Conservation (phyloP, 768 basidiomycete genomes). For the Trametes villosa region DNA sequence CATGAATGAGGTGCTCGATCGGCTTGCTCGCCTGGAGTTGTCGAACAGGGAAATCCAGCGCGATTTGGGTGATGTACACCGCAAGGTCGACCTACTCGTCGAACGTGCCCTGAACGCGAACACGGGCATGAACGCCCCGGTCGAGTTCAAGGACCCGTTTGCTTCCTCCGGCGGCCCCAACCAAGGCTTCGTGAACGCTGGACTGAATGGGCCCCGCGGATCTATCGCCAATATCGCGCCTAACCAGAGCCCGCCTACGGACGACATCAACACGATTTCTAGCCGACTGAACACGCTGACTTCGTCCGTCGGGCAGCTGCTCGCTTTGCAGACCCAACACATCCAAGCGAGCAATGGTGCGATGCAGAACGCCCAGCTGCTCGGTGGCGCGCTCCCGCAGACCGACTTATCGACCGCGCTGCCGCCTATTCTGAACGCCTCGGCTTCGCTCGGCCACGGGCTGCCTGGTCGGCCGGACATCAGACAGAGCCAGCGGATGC, state of each 20-base stretch:
- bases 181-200: constrained; percentile 20
- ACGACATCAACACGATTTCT: constrained; percentile 77
- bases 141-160: constrained; percentile 88
- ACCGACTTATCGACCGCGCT: constrained; percentile 38
- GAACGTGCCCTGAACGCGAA: constrained; percentile 53
- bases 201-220: constrained; percentile 53
- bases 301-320: constrained; percentile 82
- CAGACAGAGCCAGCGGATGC: constrained; percentile 59
- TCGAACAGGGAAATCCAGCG: constrained; percentile 73
- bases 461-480: constrained; percentile 69
- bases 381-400: constrained; percentile 39
- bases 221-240: constrained; percentile 73
- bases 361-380: constrained; percentile 28
- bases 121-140: constrained; percentile 35
- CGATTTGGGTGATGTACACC: constrained; percentile 72
- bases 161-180: constrained; percentile 44
- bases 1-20: constrained; percentile 76
- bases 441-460: constrained; percentile 56
- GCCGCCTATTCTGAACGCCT: constrained; percentile 15
- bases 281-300: constrained; percentile 80
- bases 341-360: constrained; percentile 50
- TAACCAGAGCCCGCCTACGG: constrained; percentile 65
- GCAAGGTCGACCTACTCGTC: constrained; percentile 77
- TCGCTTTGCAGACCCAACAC: constrained; percentile 78
- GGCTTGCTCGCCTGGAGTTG: constrained; percentile 72